Conservation (phyloP, 2,329 filamentous ascomycete species). For the Alternaria sp. region DNA sequence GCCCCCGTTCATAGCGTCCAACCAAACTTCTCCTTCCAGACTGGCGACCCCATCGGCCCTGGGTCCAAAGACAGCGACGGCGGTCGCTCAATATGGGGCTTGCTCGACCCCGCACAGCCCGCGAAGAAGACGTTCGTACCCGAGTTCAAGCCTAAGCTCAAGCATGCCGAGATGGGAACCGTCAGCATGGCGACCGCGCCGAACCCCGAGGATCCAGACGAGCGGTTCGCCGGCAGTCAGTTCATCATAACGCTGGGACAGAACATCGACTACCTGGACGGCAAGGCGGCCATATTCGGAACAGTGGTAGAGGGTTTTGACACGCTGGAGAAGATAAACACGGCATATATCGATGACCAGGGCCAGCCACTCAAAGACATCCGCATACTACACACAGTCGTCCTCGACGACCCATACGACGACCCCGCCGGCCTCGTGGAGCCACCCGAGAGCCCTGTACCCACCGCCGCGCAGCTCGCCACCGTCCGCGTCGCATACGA, state of each 20-base stretch:
- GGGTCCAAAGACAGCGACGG: conserved; percentile 86
- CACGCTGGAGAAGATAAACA: conserved; percentile 90
- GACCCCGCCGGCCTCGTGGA: conserved; percentile 80
- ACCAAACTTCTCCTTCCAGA: conserved; percentile 95
- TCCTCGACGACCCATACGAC: conserved; percentile 90
- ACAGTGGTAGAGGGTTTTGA: conserved; percentile 97
- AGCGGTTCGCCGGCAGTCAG: conserved; percentile 83
- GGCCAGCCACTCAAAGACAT: conserved; percentile 93
- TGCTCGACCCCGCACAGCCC: conserved; percentile 67
- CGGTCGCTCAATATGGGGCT: conserved; percentile 90
- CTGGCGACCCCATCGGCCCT: conserved; percentile 90
- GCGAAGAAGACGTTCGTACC: conserved; percentile 79
- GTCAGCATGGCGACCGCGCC: conserved; percentile 97
- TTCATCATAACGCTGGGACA: conserved; percentile 93
- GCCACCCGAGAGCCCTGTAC: conserved; percentile 79
- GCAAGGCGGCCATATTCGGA: conserved; percentile 93
- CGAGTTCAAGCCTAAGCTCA: conserved; percentile 85
- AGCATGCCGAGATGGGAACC: conserved; percentile 86
- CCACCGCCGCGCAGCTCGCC: conserved; percentile 82
- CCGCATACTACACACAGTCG: conserved; percentile 87
- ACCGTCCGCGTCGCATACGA: conserved; percentile 93
- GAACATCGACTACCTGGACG: conserved; percentile 87
- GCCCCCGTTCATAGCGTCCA: conserved; percentile 90
- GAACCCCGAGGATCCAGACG: conserved; percentile 76
- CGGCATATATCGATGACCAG: conserved; percentile 82